phyloP scores from a whole-genome alignment of 129 eudicot genomes.

The Tanacetum coccineum region DNA sequence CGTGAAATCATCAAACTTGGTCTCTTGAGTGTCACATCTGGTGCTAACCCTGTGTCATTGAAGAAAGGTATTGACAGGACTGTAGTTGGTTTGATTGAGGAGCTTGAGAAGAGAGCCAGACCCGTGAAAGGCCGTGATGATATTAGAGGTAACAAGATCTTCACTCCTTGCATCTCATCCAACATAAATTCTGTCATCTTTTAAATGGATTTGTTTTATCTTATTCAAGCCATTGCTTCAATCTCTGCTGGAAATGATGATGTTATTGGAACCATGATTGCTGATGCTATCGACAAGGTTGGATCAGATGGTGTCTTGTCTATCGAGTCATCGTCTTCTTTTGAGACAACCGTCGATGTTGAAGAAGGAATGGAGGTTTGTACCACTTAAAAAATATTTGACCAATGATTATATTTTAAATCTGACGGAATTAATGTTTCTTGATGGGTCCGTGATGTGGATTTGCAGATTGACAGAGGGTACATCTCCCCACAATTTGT shows the following conservation, averaged over 20 bases:
- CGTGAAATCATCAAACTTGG: conserved; percentile 84
- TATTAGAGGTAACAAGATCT: conserved; percentile 52
- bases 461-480: conserved; percentile 74
- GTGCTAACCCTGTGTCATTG: conserved; percentile 77
- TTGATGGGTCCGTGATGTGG: conserved; percentile 11
- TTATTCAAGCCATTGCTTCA: conserved; percentile 57
- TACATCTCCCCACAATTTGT: conserved; percentile 80
- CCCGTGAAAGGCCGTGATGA: conserved; percentile 77
- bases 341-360: conserved; percentile 80
- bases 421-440: background rate
- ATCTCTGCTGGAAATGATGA: conserved; percentile 79
- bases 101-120: conserved; percentile 62
- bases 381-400: background rate
- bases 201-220: background rate
- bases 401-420: background rate
- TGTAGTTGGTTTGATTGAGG: conserved; percentile 46
- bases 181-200: background rate
- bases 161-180: background rate
- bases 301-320: conserved; percentile 75
- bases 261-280: conserved; percentile 60
- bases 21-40: conserved; percentile 69
- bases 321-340: conserved; percentile 70
- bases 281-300: conserved; percentile 77
- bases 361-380: conserved; percentile 92
- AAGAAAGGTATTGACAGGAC: conserved; percentile 84